These are phyloP conservation scores for Bipolaris cookei DNA, from an alignment of 2,329 filamentous ascomycete species.

Conservation along the genomic window DNA sequence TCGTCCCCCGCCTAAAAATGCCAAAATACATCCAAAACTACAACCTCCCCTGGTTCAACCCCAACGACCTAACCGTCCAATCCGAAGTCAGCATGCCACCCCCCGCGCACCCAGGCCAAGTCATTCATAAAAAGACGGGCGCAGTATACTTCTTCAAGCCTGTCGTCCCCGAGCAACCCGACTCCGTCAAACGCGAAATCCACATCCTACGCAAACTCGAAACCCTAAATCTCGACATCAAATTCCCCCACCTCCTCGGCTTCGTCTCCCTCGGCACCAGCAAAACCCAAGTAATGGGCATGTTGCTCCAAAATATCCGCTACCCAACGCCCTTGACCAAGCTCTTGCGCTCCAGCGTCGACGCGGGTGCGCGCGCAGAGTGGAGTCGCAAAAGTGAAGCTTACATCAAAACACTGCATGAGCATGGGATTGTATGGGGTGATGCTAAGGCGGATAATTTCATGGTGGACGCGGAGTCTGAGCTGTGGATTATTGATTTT, in stretches of 20 bases:
- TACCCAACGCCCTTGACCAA: slow-evolving; percentile 20
- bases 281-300: slow-evolving; percentile 22
- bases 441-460: slow-evolving; percentile 47
- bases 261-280: slow-evolving; percentile 20
- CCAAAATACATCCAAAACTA: slow-evolving; percentile 29
- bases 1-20: slow-evolving; percentile 21
- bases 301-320: slow-evolving; percentile 21
- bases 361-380: slow-evolving; percentile 10
- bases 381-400: slow-evolving; percentile 22
- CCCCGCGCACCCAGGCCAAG: slow-evolving; percentile 27
- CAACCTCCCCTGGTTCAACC: slow-evolving; percentile 22
- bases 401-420: slow-evolving; percentile 19
- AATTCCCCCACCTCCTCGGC: slow-evolving; percentile 16
- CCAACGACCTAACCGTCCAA: slow-evolving; percentile 22
- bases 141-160: slow-evolving; percentile 27
- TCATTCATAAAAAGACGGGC: slow-evolving; percentile 6
- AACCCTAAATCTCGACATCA: slow-evolving; percentile 18
- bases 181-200: slow-evolving; percentile 26
- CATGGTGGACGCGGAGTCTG: slow-evolving; percentile 48
- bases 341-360: slow-evolving; percentile 16
- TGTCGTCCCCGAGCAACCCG: slow-evolving; percentile 20
- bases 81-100: slow-evolving; percentile 26
- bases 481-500: slow-evolving; percentile 52
- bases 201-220: slow-evolving; percentile 19
- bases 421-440: slow-evolving; percentile 33